Evolutionary conservation across 73 alveolate genomes (phyloP), one percentile per base, ranked within the genome.

Genomic region (Paramecium bursaria): DNA sequence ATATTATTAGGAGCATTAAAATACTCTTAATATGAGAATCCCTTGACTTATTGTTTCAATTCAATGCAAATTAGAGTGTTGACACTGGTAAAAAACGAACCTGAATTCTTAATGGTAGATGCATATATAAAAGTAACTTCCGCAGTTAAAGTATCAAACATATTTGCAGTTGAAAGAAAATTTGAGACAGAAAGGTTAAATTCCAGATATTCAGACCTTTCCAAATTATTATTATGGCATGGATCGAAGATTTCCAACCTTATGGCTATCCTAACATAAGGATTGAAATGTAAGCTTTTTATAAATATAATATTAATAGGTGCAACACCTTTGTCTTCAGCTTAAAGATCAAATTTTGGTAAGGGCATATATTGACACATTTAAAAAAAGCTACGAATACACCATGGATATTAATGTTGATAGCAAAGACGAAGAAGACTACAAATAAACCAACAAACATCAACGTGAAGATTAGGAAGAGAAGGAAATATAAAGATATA

Each of bases 311-410:
- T 95, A 91, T 0, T 94, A 92, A 11, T 67, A 87, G 75, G 74
- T 4, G 94, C 97, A n/a, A 98, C 99, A 7, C 94, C 97, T 44
- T 95, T 88, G 67, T 97, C 94, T 3, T 94, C 94, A 3, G 61
- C 85, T 48, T 79, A 90, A 21, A 98, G 98, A 26, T 80, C 91
- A 35, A 46, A 88, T 80, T 90, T 87, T 76, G 99, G 99, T 0
- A 96, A 96, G 57, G 99, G 99, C 14, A 88, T 96, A 15, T 96
- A 95, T 88, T 14, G 99, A 96, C 74, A 90, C 82, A 92, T 75
- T 87, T 67, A 26, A 61, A 39, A 96, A 96, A 79, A 52, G 96
- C 23, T 57, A 91, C n/a, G 73, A 50, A 19, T 96, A 95, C 88
- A 73, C 94, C 50, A 55, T 39, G 0, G 82, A 67, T 67, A 39